Base-by-base conservation (phyloP, 345 rosid species). In the Laguncularia racemosa region DNA sequence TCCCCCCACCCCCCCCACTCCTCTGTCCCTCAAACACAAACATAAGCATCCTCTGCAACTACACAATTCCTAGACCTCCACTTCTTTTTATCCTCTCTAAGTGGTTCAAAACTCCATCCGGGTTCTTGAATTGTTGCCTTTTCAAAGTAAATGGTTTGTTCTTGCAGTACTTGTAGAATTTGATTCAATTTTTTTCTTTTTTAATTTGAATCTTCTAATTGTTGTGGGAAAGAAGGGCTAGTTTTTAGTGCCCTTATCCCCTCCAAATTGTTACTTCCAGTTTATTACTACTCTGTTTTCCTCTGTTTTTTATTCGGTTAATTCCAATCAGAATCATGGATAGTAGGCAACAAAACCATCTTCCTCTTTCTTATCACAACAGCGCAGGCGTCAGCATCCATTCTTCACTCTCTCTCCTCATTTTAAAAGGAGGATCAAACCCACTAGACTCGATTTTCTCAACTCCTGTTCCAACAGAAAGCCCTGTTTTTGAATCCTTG, bases 381-480 rank as follows among this genome's bases (percentile, higher is more conserved):
- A 33, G 7, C 40, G 9, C 40, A 33, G 55, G 55, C 47, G 57
- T 64, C n/a, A 73, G 77, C 18, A 73, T 75, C 16, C 73, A 84
- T 44, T 69, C 84, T 16, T 74, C 90, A 14, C 71, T 93, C 16
- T 93, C 97, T 8, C 79, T 84, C 44, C 78, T 89, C 56, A 83
- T 93, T 64, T 45, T 93, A 69, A 72, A 76, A 2, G 95, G 90
- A 45, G 99, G 97, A 53, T 70, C 78, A 62, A 87, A 73, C 84
- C 68, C 96, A 18, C 57, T 93, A 4, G 99, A 93, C 47, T 87
- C 96, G 19, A 81, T 93, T 53, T 89, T 93, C 81, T 82, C 97
- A 16, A 64, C 66, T 66, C 73, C 78, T 60, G 43, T 67, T 21
- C 71, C 76, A n/a, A 55, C 73, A 4, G 54, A 21, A 46, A 33